These are phyloP conservation scores for Myriosclerotinia duriaeana DNA, from an alignment of 2,329 filamentous ascomycete species.

Conservation along the genomic window DNA sequence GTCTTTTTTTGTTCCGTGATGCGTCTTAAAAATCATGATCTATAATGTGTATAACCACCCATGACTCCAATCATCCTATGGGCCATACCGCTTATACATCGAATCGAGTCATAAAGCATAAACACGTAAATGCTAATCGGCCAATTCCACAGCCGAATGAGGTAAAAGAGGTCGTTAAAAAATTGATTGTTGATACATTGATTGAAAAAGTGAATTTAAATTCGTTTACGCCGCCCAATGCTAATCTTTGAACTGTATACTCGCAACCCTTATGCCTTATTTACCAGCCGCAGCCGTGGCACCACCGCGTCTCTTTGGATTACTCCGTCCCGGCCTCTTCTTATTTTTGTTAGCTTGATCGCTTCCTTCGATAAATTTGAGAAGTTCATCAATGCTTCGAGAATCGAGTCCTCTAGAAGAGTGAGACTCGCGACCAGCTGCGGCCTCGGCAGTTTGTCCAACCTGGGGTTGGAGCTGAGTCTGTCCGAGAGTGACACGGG, in stretches of 20 bases:
- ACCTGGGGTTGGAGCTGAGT: conserved; percentile 63
- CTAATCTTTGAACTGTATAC: conserved; percentile 15
- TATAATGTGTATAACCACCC: conserved; percentile 7
- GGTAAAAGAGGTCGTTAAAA: conserved; percentile 6
- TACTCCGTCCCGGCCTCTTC: conserved; percentile 54
- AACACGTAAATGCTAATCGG: conserved; percentile 4
- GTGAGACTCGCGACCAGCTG: conserved; percentile 39
- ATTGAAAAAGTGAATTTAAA: conserved; percentile 17
- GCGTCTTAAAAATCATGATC: conserved; percentile 9
- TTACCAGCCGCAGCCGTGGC: conserved; percentile 18
- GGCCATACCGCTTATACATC: conserved; percentile 11
- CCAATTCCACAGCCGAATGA: conserved; percentile 2
- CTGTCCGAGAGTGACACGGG: conserved; percentile 55
- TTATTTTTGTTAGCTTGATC: conserved; percentile 55
- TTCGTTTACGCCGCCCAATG: conserved; percentile 23
- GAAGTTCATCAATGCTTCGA: conserved; percentile 85
- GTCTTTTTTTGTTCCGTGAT: conserved; percentile 16
- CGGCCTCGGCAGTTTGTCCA: conserved; percentile 55
- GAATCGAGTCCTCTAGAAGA: conserved; percentile 57
- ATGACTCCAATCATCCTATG: neutral
- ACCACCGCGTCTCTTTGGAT: conserved; percentile 55
- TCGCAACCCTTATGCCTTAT: conserved; percentile 16
- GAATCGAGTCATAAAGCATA: conserved; percentile 11
- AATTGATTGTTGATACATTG: conserved; percentile 20
- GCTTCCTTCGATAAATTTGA: conserved; percentile 88